phyloP scores from a whole-genome alignment of 192 early-diverging fungal species.

The Ambispora gerdemannii region DNA sequence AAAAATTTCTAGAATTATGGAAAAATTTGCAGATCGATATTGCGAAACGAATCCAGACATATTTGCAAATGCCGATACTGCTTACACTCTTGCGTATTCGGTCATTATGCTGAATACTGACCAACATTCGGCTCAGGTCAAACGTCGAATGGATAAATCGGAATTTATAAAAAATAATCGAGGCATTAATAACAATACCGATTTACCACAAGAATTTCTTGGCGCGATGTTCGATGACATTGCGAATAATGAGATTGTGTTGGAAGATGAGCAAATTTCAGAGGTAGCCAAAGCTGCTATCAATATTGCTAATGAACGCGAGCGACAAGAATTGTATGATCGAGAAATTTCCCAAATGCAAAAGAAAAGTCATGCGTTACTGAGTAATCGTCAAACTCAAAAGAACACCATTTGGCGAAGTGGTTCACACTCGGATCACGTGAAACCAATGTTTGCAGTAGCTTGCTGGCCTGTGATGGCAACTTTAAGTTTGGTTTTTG shows the following conservation, averaged over 20 bases:
- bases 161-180: constrained; percentile 92
- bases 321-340: constrained; percentile 59
- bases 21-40: constrained; percentile 93
- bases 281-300: constrained; percentile 39
- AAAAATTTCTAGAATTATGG: constrained; percentile 94
- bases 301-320: constrained; percentile 34
- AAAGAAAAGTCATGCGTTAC: constrained; percentile 64
- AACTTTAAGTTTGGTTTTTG: constrained; percentile 76
- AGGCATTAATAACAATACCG: constrained; percentile 87
- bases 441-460: constrained; percentile 86
- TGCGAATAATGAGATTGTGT: constrained; percentile 78
- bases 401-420: constrained; percentile 47
- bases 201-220: constrained; percentile 74
- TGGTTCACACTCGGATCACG: constrained; percentile 81
- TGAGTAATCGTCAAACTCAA: constrained; percentile 48
- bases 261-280: constrained; percentile 79
- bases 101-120: constrained; percentile 94
- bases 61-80: constrained; percentile 90
- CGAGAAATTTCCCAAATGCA: constrained; percentile 66
- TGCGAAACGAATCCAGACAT: constrained; percentile 75
- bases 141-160: constrained; percentile 77
- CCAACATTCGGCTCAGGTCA: constrained; percentile 83
- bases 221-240: constrained; percentile 82
- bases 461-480: constrained; percentile 86
- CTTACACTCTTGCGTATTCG: constrained; percentile 90